Evolutionary conservation across 177 flowering plant genomes (phyloP), one percentile per base, ranked within the genome.

Genomic region (Tripterygium wilfordii): DNA sequence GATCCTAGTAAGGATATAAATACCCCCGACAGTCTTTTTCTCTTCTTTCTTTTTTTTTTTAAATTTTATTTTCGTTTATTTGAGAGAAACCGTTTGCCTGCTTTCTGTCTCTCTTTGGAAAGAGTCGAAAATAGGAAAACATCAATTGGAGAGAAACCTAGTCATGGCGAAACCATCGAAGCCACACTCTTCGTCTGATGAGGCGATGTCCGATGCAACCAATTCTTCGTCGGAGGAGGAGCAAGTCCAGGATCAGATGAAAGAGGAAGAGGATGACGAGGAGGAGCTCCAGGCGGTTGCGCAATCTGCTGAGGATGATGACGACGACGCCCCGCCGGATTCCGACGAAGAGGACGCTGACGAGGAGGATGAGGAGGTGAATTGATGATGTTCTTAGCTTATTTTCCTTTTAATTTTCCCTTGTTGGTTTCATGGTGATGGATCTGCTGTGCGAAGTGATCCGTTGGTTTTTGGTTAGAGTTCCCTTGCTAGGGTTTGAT

Each of bases 211-310:
- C 10, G 56, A 69, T 60, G 62, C 49, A 16, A 65, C 84, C 20
- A 57, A 45, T 49, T 75, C n/a, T n/a, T n/a, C 76, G 3, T 76
- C 86, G 24, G 85, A 72, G 38, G 91, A 83, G 27, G 95, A 88
- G 49, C 76, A 49, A 48, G 39, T 68, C 60, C 74, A 77, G 58
- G 84, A 63, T 19, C 80, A 70, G 65, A 47, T 66, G 51, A 63
- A 65, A 31, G 90, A 67, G 7, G 85, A 78, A 49, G 90, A 72
- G 8, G 96, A 83, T 56, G 96, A 84, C 68, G 98, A 85, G 38
- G 96, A 80, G 61, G 96, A 88, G 72, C 79, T 80, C 31, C 88
- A 80, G 46, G 98, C 95, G 7, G 98, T 83, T 1, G 95, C 82
- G 18, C 78, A 87, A 53, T 42, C 88, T n/a, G 79, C 74, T 14